A percentile compares a stretch with the other conserved stretches of the same genome.
These are phyloP conservation scores for thale cress (Arabidopsis thaliana) DNA, from an alignment of 345 rosid species.

Conservation along the genomic window TAIR10.1 NC_003070.9:20406501-20407000, in stretches of 20 bases:
- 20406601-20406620: conserved; percentile 80
- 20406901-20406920: conserved; percentile 61
- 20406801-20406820: conserved; percentile 68
- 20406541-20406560: too few relatives aligned
- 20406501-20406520: neutral
- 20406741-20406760: conserved; percentile 47
- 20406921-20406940: conserved; percentile 48
- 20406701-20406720: neutral
- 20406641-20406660: conserved; percentile 20
- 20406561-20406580: neutral
- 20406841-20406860: conserved; percentile 53
- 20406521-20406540: neutral
- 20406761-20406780: conserved; percentile 60
- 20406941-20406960: neutral
- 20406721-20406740: conserved; percentile 44
- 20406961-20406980: too few relatives aligned
- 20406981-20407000: neutral
- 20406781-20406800: conserved; percentile 68
- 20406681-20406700: conserved; percentile 8
- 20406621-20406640: conserved; percentile 48
- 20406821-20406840: conserved; percentile 46
- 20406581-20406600: conserved; percentile 64
- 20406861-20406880: conserved; percentile 69
- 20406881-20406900: conserved; percentile 89
- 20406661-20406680: neutral